Conservation (phyloP, 2,329 filamentous ascomycete genomes). For the Emergomyces pasteurianus region DNA sequence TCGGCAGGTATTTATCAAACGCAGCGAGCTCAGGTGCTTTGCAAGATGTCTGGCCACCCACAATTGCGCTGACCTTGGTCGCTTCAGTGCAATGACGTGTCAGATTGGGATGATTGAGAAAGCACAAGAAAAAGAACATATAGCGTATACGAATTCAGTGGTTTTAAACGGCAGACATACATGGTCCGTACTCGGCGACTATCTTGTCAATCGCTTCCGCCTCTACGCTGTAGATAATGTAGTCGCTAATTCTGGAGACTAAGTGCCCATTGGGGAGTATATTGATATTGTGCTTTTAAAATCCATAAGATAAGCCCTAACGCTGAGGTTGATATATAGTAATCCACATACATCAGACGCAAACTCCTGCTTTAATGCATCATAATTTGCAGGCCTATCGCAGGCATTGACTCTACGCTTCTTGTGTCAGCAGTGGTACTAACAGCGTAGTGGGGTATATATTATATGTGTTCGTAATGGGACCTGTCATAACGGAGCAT, state of each 20-base stretch:
- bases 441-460: not conserved
- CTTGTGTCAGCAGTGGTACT: not conserved
- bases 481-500: constrained; percentile 13
- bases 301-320: constrained; percentile 22
- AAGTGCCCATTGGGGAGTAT: constrained; percentile 90
- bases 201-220: constrained; percentile 80
- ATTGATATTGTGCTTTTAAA: constrained; percentile 64
- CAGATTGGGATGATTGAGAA: constrained; percentile 4
- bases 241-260: constrained; percentile 93
- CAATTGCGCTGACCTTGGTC: constrained; percentile 88
- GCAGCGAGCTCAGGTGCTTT: constrained; percentile 93
- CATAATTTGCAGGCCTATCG: constrained; percentile 81
- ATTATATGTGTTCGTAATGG: not conserved
- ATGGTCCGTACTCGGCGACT: constrained; percentile 81
- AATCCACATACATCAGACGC: constrained; percentile 63
- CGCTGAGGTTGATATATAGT: constrained; percentile 11
- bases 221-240: constrained; percentile 97
- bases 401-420: constrained; percentile 74
- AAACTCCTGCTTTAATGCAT: constrained; percentile 70
- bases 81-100: constrained; percentile 41
- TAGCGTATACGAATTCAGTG: constrained; percentile 1
- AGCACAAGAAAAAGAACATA: not conserved
- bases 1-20: constrained; percentile 77
- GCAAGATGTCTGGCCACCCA: constrained; percentile 95
- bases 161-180: constrained; percentile 45